These are phyloP conservation scores for Trifolium fragiferum DNA, from an alignment of 306 rosid species.

Conservation along the genomic window DNA sequence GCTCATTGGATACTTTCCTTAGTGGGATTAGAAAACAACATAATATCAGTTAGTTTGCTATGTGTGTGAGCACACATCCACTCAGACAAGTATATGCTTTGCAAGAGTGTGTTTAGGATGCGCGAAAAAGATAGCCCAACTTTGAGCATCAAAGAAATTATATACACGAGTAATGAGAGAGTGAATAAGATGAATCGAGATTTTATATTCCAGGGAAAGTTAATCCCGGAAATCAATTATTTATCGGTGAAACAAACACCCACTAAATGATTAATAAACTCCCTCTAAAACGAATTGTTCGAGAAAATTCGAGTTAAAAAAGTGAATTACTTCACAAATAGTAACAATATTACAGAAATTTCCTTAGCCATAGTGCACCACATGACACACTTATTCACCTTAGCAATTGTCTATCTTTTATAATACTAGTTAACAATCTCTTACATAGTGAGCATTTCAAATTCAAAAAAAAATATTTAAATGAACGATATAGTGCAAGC, in stretches of 20 bases:
- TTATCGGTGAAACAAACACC: too few species aligned
- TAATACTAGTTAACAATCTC: not conserved
- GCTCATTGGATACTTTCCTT: not conserved
- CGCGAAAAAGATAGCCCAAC: not conserved
- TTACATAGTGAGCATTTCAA: not conserved
- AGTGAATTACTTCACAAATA: too few species aligned
- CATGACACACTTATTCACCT: not conserved
- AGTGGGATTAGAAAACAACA: not conserved
- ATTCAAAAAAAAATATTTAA: not conserved
- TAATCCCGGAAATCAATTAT: too few species aligned
- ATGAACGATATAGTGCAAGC: not conserved
- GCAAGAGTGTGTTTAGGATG: too few species aligned
- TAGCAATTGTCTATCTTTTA: not conserved
- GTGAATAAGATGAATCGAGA: too few species aligned
- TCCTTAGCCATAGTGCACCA: not conserved
- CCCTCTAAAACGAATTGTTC: too few species aligned
- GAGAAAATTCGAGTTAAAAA: too few species aligned
- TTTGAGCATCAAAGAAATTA: not conserved
- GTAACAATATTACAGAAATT: too few species aligned
- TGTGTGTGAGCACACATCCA: too few species aligned
- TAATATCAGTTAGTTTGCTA: not conserved
- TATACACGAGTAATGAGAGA: not conserved
- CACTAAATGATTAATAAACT: too few species aligned
- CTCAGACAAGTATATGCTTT: too few species aligned
- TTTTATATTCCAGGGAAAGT: too few species aligned